Evolutionary conservation across 1,139 yeast genomes (phyloP).

Genomic region (Yamadazyma buinensis): DNA sequence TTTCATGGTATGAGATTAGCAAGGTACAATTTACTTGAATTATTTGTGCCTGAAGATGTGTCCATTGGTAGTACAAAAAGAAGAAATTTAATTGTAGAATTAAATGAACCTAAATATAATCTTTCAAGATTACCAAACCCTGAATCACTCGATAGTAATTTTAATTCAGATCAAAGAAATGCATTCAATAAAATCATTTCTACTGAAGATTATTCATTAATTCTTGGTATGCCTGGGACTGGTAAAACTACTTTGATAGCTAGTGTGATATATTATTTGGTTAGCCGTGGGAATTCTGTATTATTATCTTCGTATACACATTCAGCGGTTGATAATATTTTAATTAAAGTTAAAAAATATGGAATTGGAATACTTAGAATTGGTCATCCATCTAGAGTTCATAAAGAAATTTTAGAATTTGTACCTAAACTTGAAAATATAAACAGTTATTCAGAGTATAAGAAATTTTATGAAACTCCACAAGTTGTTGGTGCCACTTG

Average conservation of each 20-base stretch:
- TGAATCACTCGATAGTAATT: constrained; percentile 18
- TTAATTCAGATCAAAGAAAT: constrained; percentile 61
- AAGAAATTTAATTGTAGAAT: constrained; percentile 62
- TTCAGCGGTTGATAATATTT: constrained; percentile 91
- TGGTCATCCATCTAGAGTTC: constrained; percentile 58
- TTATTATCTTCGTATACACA: constrained; percentile 86
- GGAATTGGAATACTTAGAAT: constrained; percentile 51
- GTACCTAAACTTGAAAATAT: constrained; percentile 44
- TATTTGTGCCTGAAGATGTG: constrained; percentile 59
- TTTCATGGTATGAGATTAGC: constrained; percentile 74
- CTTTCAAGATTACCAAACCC: neutral
- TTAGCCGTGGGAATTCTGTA: constrained; percentile 59
- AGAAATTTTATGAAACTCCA: constrained; percentile 47
- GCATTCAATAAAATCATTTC: constrained; percentile 67
- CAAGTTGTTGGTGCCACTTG: constrained; percentile 88
- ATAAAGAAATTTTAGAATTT: constrained; percentile 54
- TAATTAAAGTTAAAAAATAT: constrained; percentile 58
- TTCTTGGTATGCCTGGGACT: constrained; percentile 98
- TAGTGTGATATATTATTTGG: constrained; percentile 60
- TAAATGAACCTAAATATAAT: constrained; percentile 24
- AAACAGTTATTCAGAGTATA: constrained; percentile 42
- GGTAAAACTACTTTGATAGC: constrained; percentile 95
- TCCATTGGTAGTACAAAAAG: constrained; percentile 48
- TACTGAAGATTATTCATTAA: constrained; percentile 72
- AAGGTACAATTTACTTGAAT: constrained; percentile 66